Evolutionary conservation across 768 basidiomycete genomes (phyloP).

Genomic region (Amanita subjunquillea): DNA sequence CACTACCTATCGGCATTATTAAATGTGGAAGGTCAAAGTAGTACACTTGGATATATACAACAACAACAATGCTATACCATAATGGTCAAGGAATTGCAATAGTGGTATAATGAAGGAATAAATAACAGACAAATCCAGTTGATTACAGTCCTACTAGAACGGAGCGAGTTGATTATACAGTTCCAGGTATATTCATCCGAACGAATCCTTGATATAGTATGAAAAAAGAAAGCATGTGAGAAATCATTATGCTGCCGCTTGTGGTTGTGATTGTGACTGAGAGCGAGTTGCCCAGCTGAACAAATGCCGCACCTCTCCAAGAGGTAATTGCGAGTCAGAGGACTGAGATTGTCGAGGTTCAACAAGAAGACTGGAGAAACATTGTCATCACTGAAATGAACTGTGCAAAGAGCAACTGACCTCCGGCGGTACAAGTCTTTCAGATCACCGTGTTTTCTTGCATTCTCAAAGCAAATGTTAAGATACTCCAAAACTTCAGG

Average conservation of each 20-base stretch:
- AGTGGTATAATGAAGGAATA: constrained; percentile 11
- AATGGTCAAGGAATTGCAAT: constrained; percentile 1
- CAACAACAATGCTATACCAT: constrained; percentile 3
- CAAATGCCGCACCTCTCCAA: constrained; percentile 64
- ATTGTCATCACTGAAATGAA: neutral
- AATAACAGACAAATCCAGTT: constrained; percentile 10
- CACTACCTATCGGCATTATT: constrained; percentile 3
- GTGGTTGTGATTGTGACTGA: constrained; percentile 21
- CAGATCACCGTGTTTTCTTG: constrained; percentile 70
- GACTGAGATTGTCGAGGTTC: constrained; percentile 65
- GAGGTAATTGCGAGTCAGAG: constrained; percentile 50
- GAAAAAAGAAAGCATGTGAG: constrained; percentile 7
- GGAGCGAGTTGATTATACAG: neutral
- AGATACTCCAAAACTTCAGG: constrained; percentile 83
- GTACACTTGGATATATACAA: neutral
- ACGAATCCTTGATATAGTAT: constrained; percentile 9
- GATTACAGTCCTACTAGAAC: constrained; percentile 9
- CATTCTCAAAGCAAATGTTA: constrained; percentile 60
- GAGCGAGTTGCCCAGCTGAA: constrained; percentile 73
- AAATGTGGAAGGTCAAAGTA: neutral
- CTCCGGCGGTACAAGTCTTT: constrained; percentile 82
- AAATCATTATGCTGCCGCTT: constrained; percentile 17
- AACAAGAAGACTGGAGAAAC: constrained; percentile 53
- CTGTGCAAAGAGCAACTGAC: constrained; percentile 27
- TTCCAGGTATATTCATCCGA: constrained; percentile 3